These are phyloP conservation scores for Hypoxylon intermedium DNA, from an alignment of 495 filamentous ascomycete species.

Conservation along the genomic window DNA sequence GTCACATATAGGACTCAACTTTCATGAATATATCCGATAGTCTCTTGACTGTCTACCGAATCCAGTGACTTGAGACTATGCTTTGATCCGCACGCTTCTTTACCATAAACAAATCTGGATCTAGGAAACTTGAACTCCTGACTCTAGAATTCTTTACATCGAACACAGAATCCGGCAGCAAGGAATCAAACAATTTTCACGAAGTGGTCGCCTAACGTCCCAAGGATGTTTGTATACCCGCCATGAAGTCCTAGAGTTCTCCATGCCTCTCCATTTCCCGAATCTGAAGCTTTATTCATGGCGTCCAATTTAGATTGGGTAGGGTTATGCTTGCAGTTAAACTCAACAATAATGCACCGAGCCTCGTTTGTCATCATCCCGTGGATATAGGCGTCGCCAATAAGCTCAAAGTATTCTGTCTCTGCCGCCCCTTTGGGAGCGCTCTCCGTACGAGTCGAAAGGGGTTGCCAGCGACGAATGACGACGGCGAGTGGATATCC, in stretches of 20 bases:
- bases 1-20: too few relatives aligned
- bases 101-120: too few relatives aligned
- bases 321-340: slow-evolving; percentile 19
- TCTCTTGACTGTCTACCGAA: too few relatives aligned
- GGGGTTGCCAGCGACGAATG: slow-evolving; percentile 16
- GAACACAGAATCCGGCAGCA: too few relatives aligned
- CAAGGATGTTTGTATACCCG: slow-evolving; percentile 22
- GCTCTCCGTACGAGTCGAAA: neutral
- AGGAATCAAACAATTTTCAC: slow-evolving; percentile 10
- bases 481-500: slow-evolving; percentile 17
- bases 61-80: too few relatives aligned
- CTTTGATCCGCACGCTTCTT: too few relatives aligned
- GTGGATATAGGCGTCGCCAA: slow-evolving; percentile 39
- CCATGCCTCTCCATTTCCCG: slow-evolving; percentile 21
- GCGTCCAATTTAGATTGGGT: slow-evolving; percentile 16
- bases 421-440: neutral
- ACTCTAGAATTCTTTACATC: too few relatives aligned
- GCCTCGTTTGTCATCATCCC: slow-evolving; percentile 42
- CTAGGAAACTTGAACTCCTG: too few relatives aligned
- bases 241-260: slow-evolving; percentile 21
- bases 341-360: slow-evolving; percentile 30
- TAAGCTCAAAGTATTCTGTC: slow-evolving; percentile 24
- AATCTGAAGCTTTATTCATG: slow-evolving; percentile 14
- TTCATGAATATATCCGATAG: too few relatives aligned
- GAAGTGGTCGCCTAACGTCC: slow-evolving; percentile 14